Percentiles rank a stretch among this genome's conserved stretches.
phyloP scores from a whole-genome alignment of 805 yeast species.

The Pichia exigua region DNA sequence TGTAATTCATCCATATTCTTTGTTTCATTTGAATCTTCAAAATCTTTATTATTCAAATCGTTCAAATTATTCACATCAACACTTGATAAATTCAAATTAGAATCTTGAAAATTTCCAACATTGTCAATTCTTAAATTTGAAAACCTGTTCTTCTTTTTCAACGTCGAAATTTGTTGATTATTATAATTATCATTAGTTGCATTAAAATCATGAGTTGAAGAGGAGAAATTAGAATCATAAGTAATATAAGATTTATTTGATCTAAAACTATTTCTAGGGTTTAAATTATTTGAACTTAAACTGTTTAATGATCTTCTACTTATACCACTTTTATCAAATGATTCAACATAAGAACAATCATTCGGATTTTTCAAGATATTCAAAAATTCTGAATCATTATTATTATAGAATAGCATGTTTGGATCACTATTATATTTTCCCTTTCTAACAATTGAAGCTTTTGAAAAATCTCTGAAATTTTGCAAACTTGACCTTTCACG shows the following conservation, averaged over 20 bases:
- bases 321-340: not conserved
- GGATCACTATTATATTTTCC: slow-evolving; percentile 5
- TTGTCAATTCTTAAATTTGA: slow-evolving; percentile 36
- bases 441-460: not conserved
- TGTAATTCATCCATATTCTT: not conserved
- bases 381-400: not conserved
- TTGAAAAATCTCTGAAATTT: not conserved
- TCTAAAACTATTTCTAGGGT: slow-evolving; percentile 31
- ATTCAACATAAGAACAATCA: not conserved
- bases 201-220: slow-evolving; percentile 9
- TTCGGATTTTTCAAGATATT: not conserved
- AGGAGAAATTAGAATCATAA: slow-evolving; percentile 50
- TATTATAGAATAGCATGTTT: not conserved
- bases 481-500: slow-evolving; percentile 5
- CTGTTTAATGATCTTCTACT: not conserved
- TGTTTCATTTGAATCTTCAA: not conserved
- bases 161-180: slow-evolving; percentile 4
- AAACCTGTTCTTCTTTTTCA: slow-evolving; percentile 43
- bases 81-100: not conserved
- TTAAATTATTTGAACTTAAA: slow-evolving; percentile 22
- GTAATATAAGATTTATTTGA: slow-evolving; percentile 45
- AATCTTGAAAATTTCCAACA: not conserved
- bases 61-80: not conserved
- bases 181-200: slow-evolving; percentile 13
- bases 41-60: not conserved